Conservation (phyloP, 1,284 basidiomycete species). For the Cutaneotrichosporon sp. region DNA sequence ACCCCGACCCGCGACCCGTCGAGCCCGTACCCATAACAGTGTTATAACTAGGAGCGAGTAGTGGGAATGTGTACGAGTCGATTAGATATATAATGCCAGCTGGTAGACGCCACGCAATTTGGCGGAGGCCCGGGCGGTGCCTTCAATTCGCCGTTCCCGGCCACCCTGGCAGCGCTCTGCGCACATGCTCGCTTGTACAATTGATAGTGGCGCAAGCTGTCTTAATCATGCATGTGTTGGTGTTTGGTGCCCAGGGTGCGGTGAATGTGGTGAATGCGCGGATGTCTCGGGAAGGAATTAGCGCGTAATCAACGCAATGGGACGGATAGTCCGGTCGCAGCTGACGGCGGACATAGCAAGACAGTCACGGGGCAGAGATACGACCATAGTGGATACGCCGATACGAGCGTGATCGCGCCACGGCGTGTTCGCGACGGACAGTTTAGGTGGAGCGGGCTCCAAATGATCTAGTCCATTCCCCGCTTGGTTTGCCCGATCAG, state of each 20-base stretch:
- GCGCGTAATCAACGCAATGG: background rate
- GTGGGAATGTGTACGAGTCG: background rate
- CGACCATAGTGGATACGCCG: background rate
- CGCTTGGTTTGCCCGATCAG: too few relatives aligned
- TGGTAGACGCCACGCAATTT: background rate
- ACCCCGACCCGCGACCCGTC: background rate
- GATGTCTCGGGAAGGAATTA: background rate
- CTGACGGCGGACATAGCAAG: too few relatives aligned
- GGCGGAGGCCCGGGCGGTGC: background rate
- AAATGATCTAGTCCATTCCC: too few relatives aligned
- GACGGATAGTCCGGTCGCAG: too few relatives aligned
- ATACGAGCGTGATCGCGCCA: background rate
- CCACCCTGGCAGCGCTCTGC: background rate
- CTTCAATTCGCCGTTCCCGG: background rate
- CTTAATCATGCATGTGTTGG: conserved; percentile 1
- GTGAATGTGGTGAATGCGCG: background rate
- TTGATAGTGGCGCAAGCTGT: background rate
- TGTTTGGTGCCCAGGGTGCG: background rate
- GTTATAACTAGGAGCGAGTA: conserved; percentile 5
- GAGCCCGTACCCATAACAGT: background rate
- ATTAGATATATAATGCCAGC: background rate
- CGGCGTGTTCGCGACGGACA: too few relatives aligned
- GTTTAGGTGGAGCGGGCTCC: too few relatives aligned
- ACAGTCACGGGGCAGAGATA: too few relatives aligned
- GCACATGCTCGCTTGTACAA: background rate